Conservation (phyloP, 2,329 filamentous ascomycete genomes). For the Trichoderma oligosporum region DNA sequence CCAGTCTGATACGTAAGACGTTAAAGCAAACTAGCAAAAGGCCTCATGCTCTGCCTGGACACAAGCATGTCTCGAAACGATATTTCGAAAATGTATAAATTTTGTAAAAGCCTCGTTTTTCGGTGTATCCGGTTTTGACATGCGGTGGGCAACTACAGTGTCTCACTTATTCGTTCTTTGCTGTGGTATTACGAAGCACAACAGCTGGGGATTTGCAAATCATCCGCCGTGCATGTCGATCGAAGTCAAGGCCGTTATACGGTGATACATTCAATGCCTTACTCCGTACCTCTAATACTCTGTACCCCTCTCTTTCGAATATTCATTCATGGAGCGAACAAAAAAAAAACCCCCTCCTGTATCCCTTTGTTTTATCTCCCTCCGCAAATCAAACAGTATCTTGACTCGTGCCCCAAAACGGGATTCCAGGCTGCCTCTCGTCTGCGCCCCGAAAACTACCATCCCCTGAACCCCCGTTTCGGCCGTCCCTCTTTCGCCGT, state of each 20-base stretch:
- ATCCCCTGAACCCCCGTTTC: not conserved
- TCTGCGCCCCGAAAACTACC: constrained; percentile 10
- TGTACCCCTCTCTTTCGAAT: no score
- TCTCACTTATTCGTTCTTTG: not conserved
- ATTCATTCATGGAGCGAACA: no score
- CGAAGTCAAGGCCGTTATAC: no score
- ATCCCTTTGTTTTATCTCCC: no score
- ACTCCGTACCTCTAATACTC: no score
- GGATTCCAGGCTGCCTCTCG: not conserved
- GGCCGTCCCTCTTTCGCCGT: not conserved
- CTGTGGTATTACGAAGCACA: not conserved
- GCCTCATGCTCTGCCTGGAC: not conserved
- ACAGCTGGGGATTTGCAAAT: not conserved
- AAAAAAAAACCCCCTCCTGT: not conserved
- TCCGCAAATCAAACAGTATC: not conserved
- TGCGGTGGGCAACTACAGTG: not conserved
- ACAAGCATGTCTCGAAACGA: not conserved
- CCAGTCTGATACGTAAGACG: not conserved
- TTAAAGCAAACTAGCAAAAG: constrained; percentile 1
- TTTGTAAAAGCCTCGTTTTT: not conserved
- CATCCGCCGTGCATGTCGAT: not conserved
- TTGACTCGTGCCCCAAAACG: not conserved
- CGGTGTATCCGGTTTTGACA: not conserved
- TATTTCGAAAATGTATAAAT: not conserved
- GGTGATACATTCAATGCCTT: no score